Percentiles rank a stretch among this genome's conserved stretches.
phyloP scores from a whole-genome alignment of 2,329 filamentous ascomycete species.

The Paracoccidioides lutzii region DNA sequence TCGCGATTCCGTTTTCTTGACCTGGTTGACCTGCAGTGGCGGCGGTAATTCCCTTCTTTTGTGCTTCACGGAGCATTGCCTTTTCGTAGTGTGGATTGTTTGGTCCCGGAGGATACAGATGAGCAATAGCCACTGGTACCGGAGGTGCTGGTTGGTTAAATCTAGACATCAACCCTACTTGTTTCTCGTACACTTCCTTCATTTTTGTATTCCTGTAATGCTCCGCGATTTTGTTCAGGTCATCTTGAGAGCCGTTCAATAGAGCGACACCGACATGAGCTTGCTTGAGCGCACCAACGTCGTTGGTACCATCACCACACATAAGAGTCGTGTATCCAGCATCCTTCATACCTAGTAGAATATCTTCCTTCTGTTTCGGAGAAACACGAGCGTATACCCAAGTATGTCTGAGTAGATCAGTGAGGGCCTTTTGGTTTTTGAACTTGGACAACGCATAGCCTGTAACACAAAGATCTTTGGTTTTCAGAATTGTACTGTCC shows the following conservation, averaged over 20 bases:
- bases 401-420: constrained; percentile 67
- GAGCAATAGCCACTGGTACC: constrained; percentile 80
- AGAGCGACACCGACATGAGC: constrained; percentile 94
- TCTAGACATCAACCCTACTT: constrained; percentile 75
- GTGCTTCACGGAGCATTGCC: constrained; percentile 74
- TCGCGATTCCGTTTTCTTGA: constrained; percentile 44
- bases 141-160: constrained; percentile 94
- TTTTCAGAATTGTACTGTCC: constrained; percentile 64
- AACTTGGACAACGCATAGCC: constrained; percentile 88
- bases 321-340: constrained; percentile 96
- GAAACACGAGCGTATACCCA: constrained; percentile 99
- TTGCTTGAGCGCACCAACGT: constrained; percentile 94
- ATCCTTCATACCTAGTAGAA: constrained; percentile 89
- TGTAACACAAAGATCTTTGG: constrained; percentile 88
- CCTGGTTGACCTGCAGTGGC: constrained; percentile 39
- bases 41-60: constrained; percentile 50
- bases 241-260: constrained; percentile 84
- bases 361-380: constrained; percentile 97
- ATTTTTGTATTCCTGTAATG: constrained; percentile 91
- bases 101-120: constrained; percentile 83
- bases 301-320: constrained; percentile 97
- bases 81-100: constrained; percentile 89
- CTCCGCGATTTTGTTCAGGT: constrained; percentile 81
- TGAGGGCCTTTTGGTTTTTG: constrained; percentile 64
- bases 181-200: constrained; percentile 98